Evolutionary conservation across 352 stramenopile species (phyloP).

Genomic region (Globisporangium okanoganense): DNA sequence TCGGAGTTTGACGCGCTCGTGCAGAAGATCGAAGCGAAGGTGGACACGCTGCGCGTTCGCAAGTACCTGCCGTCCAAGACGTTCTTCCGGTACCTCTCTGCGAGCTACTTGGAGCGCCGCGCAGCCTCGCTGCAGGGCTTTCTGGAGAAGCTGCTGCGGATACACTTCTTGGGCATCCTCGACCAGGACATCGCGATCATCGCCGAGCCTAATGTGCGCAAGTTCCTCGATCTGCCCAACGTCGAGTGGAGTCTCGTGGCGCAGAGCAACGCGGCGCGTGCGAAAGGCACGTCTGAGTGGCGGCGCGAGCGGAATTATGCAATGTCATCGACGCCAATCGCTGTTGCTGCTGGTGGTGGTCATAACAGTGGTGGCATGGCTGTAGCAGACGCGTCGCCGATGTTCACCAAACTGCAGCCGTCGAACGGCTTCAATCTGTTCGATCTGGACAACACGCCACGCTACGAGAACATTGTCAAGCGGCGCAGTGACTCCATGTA

Average conservation of each 20-base stretch:
- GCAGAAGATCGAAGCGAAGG: constrained; percentile 47
- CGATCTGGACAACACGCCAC: constrained; percentile 18
- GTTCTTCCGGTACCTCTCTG: constrained; percentile 54
- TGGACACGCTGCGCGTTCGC: constrained; percentile 42
- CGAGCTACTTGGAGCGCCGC: constrained; percentile 57
- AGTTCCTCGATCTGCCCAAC: constrained; percentile 59
- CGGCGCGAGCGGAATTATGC: constrained; percentile 23
- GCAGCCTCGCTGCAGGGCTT: constrained; percentile 59
- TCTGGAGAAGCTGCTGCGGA: constrained; percentile 47
- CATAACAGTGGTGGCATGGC: background rate
- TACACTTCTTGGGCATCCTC: constrained; percentile 60
- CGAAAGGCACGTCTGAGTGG: background rate
- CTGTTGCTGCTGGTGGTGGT: constrained; percentile 4
- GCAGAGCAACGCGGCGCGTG: constrained; percentile 19
- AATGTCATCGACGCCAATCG: constrained; percentile 15
- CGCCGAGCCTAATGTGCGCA: constrained; percentile 57
- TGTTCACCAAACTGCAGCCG: constrained; percentile 25
- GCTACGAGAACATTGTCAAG: constrained; percentile 29
- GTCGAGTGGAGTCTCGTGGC: constrained; percentile 73
- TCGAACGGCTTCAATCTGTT: constrained; percentile 23
- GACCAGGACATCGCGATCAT: constrained; percentile 66
- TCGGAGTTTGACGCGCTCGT: constrained; percentile 66
- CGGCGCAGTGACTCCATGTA: constrained; percentile 61
- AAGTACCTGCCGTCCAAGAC: constrained; percentile 68
- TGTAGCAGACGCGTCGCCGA: constrained; percentile 9